Base-by-base conservation (phyloP, 2,329 filamentous ascomycete species). In the Pestalotiopsis sp. region DNA sequence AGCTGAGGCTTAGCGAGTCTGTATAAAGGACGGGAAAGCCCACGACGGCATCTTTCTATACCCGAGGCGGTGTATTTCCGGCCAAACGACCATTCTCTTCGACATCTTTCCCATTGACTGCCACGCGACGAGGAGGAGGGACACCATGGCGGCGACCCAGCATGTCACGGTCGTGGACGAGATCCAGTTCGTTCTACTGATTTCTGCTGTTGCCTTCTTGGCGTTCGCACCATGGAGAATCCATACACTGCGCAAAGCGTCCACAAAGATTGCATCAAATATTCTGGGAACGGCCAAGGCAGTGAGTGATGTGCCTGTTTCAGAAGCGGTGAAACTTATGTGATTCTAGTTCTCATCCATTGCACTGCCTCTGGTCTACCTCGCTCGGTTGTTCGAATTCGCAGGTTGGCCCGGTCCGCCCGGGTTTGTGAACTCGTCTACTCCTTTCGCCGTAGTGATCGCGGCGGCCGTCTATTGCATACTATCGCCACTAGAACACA, bases 401-500 rank as follows among this genome's bases (percentile, higher is more conserved):
- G n/a, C 25, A 13, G 38, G 38, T 4, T 64, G 38, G 61, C 61
- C 41, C 4, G 61, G 36, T 20, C 13, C 61, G 45, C 38, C 38
- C 0, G 38, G 38, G n/a, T 41, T 64, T 49, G 17, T 64, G 4
- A 62, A 36, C 31, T 27, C 20, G 17, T 27, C 25, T 5, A 39
- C 59, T 0, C 59, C 14, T 57, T 13, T 58, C n/a, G 49, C 25
- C 39, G 11, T 49, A 3, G 49, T 71, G 59, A 38, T 60, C 31
- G 69, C 69, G 1, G 63, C 49, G 27, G n/a, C 67, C 36, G 60
- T 58, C 3, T 68, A 71, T 38, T 68, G 68, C 60, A 23, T 56
- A 4, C 36, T 75, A 23, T 74, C 73, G 56, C 64, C 41, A n/a
- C 23, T 72, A 14, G 72, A 76, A 38, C 74, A 75, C 60, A 68